These are phyloP conservation scores for Penicillium sp. DNA, from an alignment of 2,329 filamentous ascomycete species.

Conservation along the genomic window DNA sequence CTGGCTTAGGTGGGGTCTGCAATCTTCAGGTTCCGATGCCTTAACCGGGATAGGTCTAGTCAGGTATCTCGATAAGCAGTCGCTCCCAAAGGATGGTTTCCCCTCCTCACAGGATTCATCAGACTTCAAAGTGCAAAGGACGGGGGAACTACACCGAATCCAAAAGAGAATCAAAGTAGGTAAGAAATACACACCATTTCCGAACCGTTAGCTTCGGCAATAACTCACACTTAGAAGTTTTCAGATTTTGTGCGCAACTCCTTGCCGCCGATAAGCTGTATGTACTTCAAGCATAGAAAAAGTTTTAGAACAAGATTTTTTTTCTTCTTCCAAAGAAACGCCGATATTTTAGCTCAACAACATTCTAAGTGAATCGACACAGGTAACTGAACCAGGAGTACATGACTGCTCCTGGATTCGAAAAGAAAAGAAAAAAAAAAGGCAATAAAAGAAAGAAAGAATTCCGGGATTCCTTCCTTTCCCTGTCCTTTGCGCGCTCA, in stretches of 20 bases:
- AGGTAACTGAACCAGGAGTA: neutral
- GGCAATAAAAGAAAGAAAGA: neutral
- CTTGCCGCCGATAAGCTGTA: constrained; percentile 2
- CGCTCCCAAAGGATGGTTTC: neutral
- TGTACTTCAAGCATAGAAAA: constrained; percentile 1
- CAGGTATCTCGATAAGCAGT: neutral
- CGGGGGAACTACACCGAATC: neutral
- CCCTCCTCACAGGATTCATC: neutral
- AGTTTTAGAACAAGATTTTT: neutral
- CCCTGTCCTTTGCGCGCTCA: neutral
- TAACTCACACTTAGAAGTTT: neutral
- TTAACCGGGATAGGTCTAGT: neutral
- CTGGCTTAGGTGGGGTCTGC: neutral
- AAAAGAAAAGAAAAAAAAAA: neutral
- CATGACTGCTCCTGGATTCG: neutral
- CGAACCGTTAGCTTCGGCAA: neutral
- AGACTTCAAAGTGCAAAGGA: neutral
- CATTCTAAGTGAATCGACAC: constrained; percentile 5
- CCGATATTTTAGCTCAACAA: neutral
- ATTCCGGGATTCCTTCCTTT: neutral
- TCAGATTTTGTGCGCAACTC: neutral
- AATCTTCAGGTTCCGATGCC: neutral
- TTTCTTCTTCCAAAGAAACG: neutral
- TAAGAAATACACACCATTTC: neutral
- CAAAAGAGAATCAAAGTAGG: neutral